A percentile compares a stretch with the other conserved stretches of the same genome.
phyloP scores from a whole-genome alignment of 192 early-diverging fungal species.

The Jimgerdemannia lactiflua region DNA sequence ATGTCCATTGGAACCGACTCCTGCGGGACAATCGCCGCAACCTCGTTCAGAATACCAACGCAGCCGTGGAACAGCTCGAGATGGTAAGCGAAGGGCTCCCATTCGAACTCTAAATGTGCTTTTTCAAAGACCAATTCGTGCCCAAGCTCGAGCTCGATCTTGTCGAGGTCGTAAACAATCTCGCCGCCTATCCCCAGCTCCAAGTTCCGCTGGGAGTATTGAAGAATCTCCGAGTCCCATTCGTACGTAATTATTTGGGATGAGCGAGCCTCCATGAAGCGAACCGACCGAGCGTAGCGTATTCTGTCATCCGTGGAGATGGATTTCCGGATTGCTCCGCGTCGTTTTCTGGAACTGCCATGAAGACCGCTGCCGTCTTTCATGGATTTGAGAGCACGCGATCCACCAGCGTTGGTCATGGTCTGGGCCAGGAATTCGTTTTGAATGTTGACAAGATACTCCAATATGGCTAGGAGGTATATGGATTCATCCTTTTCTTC shows the following conservation, averaged over 20 bases:
- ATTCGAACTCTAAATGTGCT: neutral
- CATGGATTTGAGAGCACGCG: no score
- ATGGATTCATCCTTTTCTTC: constrained; percentile 4
- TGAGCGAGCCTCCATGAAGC: neutral
- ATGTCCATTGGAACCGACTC: constrained; percentile 11
- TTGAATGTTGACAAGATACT: constrained; percentile 13
- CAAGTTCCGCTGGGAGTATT: constrained; percentile 15
- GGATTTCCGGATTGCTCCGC: no score
- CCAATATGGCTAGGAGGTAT: constrained; percentile 10
- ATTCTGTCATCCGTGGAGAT: no score
- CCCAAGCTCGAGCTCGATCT: constrained; percentile 12
- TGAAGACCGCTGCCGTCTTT: no score
- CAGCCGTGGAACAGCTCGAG: constrained; percentile 12
- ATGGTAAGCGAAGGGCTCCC: constrained; percentile 14
- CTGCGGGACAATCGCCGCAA: constrained; percentile 9
- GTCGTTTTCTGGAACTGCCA: no score
- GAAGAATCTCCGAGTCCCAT: constrained; percentile 8
- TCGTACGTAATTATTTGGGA: constrained; percentile 13
- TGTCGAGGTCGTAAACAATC: constrained; percentile 15
- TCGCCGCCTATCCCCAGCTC: constrained; percentile 8
- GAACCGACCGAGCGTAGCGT: constrained; percentile 5
- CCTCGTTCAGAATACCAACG: constrained; percentile 6
- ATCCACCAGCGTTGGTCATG: neutral
- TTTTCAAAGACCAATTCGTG: constrained; percentile 2
- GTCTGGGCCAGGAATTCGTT: constrained; percentile 12